phyloP scores from a whole-genome alignment of 306 rosid species.

The Cicer bijugum region DNA sequence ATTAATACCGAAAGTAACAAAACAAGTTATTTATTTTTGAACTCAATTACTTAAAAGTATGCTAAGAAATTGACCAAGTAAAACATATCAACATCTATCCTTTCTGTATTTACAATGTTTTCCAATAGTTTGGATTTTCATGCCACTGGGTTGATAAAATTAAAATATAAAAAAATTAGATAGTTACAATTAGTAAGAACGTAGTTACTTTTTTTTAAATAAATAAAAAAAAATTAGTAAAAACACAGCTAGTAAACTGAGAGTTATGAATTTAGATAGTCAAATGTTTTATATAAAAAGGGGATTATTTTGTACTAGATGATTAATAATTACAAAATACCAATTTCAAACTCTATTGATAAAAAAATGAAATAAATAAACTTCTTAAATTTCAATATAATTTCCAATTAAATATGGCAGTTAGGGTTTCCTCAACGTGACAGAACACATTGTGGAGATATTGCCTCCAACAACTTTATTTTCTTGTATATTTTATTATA shows the following conservation, averaged over 20 bases:
- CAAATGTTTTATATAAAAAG: neutral
- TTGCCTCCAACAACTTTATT: slow-evolving; percentile 27
- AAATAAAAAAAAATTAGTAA: neutral
- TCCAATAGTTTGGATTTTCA: slow-evolving; percentile 28
- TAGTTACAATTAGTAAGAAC: neutral
- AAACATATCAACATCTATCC: slow-evolving; percentile 52
- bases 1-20: slow-evolving; percentile 9
- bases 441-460: slow-evolving; percentile 17
- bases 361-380: neutral
- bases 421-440: slow-evolving; percentile 38
- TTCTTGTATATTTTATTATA: neutral
- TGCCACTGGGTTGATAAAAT: slow-evolving; percentile 11
- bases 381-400: slow-evolving; percentile 12
- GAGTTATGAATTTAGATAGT: neutral
- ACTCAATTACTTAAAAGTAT: slow-evolving; percentile 34
- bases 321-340: neutral
- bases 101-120: slow-evolving; percentile 47
- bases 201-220: neutral
- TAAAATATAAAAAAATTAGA: neutral
- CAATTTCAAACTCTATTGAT: neutral
- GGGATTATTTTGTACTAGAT: neutral
- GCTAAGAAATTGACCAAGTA: slow-evolving; percentile 45
- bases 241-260: slow-evolving; percentile 7
- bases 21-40: neutral
- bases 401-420: slow-evolving; percentile 27